Percentiles rank a stretch among this genome's conserved stretches.
phyloP scores from a whole-genome alignment of 768 basidiomycete genomes.

The Hypholoma fasciculare region DNA sequence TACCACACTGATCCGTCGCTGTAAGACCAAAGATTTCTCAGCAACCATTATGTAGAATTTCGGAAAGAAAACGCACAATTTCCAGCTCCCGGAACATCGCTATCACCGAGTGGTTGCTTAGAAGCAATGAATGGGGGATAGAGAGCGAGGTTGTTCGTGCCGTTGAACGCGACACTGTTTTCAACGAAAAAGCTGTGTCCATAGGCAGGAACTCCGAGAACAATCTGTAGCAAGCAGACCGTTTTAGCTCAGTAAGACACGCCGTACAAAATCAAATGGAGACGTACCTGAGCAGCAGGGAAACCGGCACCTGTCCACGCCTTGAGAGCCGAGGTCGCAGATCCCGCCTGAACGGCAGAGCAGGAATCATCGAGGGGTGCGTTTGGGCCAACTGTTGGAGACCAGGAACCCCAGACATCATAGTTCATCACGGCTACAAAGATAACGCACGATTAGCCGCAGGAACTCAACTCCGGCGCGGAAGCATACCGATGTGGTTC shows the following conservation, averaged over 20 bases:
- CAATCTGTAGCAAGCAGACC: constrained; percentile 39
- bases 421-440: constrained; percentile 59
- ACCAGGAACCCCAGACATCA: constrained; percentile 55
- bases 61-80: constrained; percentile 13
- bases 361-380: constrained; percentile 82
- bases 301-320: constrained; percentile 79
- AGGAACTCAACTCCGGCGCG: neutral
- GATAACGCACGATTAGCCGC: neutral
- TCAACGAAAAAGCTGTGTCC: constrained; percentile 73
- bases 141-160: constrained; percentile 32
- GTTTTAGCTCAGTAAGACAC: neutral
- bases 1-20: constrained; percentile 51
- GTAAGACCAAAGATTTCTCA: neutral
- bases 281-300: constrained; percentile 48
- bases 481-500: constrained; percentile 38
- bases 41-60: too few relatives aligned
- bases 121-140: constrained; percentile 52
- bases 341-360: constrained; percentile 63
- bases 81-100: constrained; percentile 19
- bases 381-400: constrained; percentile 71
- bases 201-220: constrained; percentile 83
- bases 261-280: neutral
- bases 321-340: constrained; percentile 67
- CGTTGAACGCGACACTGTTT: constrained; percentile 36
- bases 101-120: constrained; percentile 51